Conservation (phyloP, 2,329 filamentous ascomycete genomes). For the Penicillium sp. region DNA sequence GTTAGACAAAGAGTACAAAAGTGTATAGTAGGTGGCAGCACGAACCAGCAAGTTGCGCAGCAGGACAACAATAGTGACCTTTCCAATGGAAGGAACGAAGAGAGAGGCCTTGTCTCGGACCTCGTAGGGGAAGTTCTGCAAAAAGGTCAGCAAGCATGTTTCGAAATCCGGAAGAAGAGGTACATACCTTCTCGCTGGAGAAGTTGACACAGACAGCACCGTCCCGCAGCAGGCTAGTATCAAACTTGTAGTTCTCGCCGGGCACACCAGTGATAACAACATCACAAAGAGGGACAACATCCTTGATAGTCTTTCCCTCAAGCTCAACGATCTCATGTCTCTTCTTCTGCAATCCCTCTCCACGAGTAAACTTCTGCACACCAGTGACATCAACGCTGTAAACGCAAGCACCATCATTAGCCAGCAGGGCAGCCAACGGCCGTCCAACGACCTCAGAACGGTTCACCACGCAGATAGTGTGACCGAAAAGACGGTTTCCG, state of each 20-base stretch:
- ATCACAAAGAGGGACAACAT: constrained; percentile 84
- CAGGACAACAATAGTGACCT: constrained; percentile 92
- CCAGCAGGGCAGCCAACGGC: constrained; percentile 86
- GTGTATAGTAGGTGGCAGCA: constrained; percentile 19
- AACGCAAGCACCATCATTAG: constrained; percentile 93
- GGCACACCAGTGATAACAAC: constrained; percentile 95
- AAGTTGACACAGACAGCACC: constrained; percentile 99
- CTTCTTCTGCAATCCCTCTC: constrained; percentile 79
- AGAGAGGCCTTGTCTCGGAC: constrained; percentile 96
- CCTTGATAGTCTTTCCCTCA: constrained; percentile 73
- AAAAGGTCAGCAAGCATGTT: background rate
- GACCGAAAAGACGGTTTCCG: constrained; percentile 89
- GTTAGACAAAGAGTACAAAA: constrained; percentile 17
- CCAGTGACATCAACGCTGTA: constrained; percentile 93
- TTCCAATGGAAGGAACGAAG: constrained; percentile 95
- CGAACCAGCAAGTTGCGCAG: constrained; percentile 84
- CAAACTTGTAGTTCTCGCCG: constrained; percentile 84
- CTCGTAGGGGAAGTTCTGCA: constrained; percentile 78
- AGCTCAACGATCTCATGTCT: constrained; percentile 86
- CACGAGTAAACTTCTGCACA: constrained; percentile 88
- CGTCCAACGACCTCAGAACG: constrained; percentile 93
- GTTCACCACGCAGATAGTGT: constrained; percentile 95
- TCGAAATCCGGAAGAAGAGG: background rate
- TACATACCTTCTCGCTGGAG: constrained; percentile 74
- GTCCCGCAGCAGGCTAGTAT: constrained; percentile 76